phyloP scores from a whole-genome alignment of 352 stramenopile species.

The Pythium sukuiense region DNA sequence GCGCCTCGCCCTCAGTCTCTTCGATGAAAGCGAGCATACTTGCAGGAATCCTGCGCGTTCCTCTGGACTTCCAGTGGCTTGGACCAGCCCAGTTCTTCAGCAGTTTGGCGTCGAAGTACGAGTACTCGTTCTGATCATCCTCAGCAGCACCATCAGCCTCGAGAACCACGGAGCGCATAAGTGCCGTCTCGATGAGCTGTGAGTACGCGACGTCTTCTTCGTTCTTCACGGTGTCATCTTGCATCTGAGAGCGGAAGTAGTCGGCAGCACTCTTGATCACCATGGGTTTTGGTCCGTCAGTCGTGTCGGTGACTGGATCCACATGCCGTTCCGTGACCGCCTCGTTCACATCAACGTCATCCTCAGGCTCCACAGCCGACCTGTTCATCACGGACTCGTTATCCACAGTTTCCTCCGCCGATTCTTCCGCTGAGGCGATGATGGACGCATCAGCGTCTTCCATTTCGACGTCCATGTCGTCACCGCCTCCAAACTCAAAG shows the following conservation, averaged over 20 bases:
- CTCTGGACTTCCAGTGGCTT: constrained; percentile 72
- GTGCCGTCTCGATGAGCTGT: constrained; percentile 73
- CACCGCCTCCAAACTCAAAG: constrained; percentile 42
- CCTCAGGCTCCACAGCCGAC: neutral
- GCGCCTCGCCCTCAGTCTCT: constrained; percentile 29
- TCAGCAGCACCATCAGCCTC: constrained; percentile 45
- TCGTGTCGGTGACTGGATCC: constrained; percentile 21
- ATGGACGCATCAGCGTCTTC: constrained; percentile 30
- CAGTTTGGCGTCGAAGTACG: constrained; percentile 83
- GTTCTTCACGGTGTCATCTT: constrained; percentile 43
- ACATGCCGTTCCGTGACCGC: constrained; percentile 21
- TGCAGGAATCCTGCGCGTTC: constrained; percentile 47
- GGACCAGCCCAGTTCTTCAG: constrained; percentile 81
- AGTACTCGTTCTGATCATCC: constrained; percentile 64
- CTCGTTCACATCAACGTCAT: constrained; percentile 18
- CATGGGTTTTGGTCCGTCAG: constrained; percentile 2
- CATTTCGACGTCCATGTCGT: constrained; percentile 41
- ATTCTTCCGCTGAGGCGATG: constrained; percentile 22
- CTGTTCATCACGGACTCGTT: constrained; percentile 3
- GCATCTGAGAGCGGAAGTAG: constrained; percentile 57
- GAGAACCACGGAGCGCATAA: constrained; percentile 54
- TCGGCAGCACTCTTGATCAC: constrained; percentile 43
- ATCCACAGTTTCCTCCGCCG: constrained; percentile 14
- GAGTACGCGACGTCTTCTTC: constrained; percentile 61
- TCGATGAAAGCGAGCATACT: constrained; percentile 36